A percentile compares a stretch with the other conserved stretches of the same genome.
phyloP scores from a whole-genome alignment of 1,284 basidiomycete species.

The Takashimella tepidaria region DNA sequence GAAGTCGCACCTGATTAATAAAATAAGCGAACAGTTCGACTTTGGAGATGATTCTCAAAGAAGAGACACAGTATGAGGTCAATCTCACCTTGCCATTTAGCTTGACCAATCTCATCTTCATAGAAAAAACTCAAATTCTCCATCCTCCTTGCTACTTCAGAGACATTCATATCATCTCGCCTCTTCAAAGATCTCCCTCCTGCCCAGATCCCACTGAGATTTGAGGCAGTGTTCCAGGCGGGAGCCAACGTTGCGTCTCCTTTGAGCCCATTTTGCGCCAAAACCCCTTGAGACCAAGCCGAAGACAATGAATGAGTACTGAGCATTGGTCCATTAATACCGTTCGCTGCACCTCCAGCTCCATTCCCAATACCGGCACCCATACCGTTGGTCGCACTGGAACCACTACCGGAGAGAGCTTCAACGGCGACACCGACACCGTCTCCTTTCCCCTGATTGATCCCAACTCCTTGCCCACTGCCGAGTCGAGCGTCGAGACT shows the following conservation, averaged over 20 bases:
- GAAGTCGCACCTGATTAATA: slow-evolving; percentile 65
- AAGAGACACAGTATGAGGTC: neutral
- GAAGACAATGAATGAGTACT: neutral
- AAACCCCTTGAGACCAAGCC: slow-evolving; percentile 3
- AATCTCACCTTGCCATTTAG: slow-evolving; percentile 48
- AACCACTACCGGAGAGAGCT: slow-evolving; percentile 22
- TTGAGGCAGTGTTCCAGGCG: neutral
- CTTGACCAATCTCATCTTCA: slow-evolving; percentile 49
- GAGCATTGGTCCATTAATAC: slow-evolving; percentile 3
- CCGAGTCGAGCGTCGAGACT: slow-evolving; percentile 43
- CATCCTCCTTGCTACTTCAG: slow-evolving; percentile 40
- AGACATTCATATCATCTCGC: slow-evolving; percentile 25
- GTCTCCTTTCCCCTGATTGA: slow-evolving; percentile 39
- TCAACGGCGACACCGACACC: slow-evolving; percentile 36
- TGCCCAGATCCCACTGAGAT: slow-evolving; percentile 4
- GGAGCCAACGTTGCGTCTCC: slow-evolving; percentile 4
- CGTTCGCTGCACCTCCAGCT: neutral
- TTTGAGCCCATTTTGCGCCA: slow-evolving; percentile 7
- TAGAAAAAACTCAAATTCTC: slow-evolving; percentile 48
- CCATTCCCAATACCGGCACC: too few species aligned
- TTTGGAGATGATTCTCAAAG: too few species aligned
- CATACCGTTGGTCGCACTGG: neutral
- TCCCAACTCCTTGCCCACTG: slow-evolving; percentile 36
- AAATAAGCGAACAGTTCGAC: too few species aligned
- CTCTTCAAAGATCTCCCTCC: slow-evolving; percentile 9